Evolutionary conservation across 305 asterid species (phyloP), one percentile per base, ranked within the genome.

Genomic region (Nicotiana rustica): DNA sequence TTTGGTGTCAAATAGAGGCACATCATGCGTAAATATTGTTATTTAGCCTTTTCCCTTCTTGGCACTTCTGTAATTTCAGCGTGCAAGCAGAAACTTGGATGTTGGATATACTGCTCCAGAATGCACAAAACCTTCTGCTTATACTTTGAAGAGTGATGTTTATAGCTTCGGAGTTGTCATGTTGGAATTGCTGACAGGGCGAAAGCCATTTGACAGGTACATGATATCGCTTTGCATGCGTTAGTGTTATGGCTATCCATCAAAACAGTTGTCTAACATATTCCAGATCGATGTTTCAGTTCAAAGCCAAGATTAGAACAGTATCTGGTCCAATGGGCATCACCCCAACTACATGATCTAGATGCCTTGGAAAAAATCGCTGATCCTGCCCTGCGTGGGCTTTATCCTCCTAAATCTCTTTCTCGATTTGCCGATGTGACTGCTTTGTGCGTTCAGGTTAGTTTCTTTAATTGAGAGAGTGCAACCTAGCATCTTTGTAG

Each of bases 91-190:
- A 66, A 85, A 85, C 49, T 86, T 81, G 36, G 89, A 85, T 47
- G 67, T 69, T 71, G 94, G 92, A 67, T 89, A 90, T 69, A 79
- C 78, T 80, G 92, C 94, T 35, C 94, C 94, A 10, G 94, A 91
- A 82, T 87, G 90, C 75, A 71, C 90, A 77, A 83, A 81, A 60
- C 88, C 89, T 62, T 78, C 87, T 14, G 82, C 83, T 15, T 85
- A 85, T 84, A 83, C 91, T 13, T 21, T 38, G 21, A 90, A 91
- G 87, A 90, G 92, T 59, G 94, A 91, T 82, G 88, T 91, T 17
- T 91, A 88, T 75, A 87, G 92, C 84, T 91, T 91, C 55, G 94
- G 94, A 78, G 92, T 89, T 62, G 88, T 91, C 66, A 89, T 91
- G 94, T 82, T 91, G 77, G 94, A 89, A 85, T 79, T 90, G 44